A percentile compares a stretch with the other conserved stretches of the same genome.
phyloP scores from a whole-genome alignment of 73 alveolate genomes.

The Paramecium bursaria region DNA sequence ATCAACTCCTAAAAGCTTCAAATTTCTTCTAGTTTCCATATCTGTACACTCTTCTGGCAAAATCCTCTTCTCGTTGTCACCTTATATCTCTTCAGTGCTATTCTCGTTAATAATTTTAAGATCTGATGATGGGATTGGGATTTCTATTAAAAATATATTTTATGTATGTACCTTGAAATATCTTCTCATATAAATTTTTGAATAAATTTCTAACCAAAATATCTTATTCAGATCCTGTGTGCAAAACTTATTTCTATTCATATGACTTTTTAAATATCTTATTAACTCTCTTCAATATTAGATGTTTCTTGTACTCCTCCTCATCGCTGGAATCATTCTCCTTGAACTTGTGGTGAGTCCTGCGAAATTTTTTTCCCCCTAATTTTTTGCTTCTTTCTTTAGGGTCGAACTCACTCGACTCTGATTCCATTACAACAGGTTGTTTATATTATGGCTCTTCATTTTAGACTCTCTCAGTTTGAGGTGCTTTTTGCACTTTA shows the following conservation, averaged over 20 bases:
- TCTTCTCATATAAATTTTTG: constrained; percentile 30
- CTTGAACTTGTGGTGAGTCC: constrained; percentile 3
- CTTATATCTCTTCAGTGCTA: constrained; percentile 12
- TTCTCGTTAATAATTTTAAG: neutral
- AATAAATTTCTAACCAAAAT: constrained; percentile 26
- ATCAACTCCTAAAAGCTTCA: constrained; percentile 31
- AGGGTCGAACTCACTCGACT: constrained; percentile 54
- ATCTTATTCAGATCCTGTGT: constrained; percentile 37
- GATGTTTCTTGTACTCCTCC: constrained; percentile 18
- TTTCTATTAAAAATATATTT: neutral
- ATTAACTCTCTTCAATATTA: constrained; percentile 39
- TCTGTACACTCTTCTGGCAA: constrained; percentile 53
- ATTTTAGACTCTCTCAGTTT: neutral
- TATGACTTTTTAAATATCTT: constrained; percentile 52
- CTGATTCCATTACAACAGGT: constrained; percentile 54
- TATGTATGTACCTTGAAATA: constrained; percentile 10
- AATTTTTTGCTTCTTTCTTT: constrained; percentile 19
- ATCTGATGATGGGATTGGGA: constrained; percentile 21
- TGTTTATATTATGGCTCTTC: constrained; percentile 41
- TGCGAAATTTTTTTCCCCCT: constrained; percentile 13
- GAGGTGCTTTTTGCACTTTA: constrained; percentile 28
- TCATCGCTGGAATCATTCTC: constrained; percentile 32
- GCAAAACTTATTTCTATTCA: constrained; percentile 22
- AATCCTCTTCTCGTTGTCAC: constrained; percentile 29
- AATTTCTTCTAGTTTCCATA: constrained; percentile 31